Percentiles rank a stretch among this genome's conserved stretches.
These are phyloP conservation scores for Tulasnella sp. DNA, from an alignment of 768 basidiomycete genomes.

Conservation along the genomic window DNA sequence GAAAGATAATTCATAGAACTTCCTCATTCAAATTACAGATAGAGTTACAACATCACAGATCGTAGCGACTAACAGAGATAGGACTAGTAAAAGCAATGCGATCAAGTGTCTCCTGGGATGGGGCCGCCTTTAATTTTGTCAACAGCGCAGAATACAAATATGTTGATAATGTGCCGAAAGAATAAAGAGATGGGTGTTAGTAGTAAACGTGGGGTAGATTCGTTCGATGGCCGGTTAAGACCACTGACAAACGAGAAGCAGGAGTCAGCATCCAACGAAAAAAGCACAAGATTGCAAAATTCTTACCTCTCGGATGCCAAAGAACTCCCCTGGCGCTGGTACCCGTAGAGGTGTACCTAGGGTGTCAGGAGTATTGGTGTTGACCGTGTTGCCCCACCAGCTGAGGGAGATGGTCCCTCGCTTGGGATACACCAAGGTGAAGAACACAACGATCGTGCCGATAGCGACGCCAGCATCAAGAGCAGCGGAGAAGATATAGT, in stretches of 20 bases:
- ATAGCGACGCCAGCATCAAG: constrained; percentile 23
- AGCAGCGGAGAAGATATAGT: constrained; percentile 23
- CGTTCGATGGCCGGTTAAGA: neutral
- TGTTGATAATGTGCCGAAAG: neutral
- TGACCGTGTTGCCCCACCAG: constrained; percentile 15
- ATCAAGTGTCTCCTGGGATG: neutral
- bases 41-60: neutral
- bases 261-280: neutral
- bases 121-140: neutral
- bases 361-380: constrained; percentile 10
- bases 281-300: no score
- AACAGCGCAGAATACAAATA: neutral
- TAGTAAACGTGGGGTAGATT: neutral
- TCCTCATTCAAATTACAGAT: neutral
- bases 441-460: constrained; percentile 24
- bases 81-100: neutral
- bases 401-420: constrained; percentile 1
- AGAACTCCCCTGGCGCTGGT: constrained; percentile 3
- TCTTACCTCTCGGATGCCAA: constrained; percentile 9
- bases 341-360: constrained; percentile 11
- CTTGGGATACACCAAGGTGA: constrained; percentile 12
- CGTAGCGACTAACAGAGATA: neutral
- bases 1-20: neutral
- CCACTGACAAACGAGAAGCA: neutral
- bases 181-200: neutral